These are phyloP conservation scores for Guadua angustifolia DNA, from an alignment of 176 grass and related monocot species.

Conservation along the genomic window DNA sequence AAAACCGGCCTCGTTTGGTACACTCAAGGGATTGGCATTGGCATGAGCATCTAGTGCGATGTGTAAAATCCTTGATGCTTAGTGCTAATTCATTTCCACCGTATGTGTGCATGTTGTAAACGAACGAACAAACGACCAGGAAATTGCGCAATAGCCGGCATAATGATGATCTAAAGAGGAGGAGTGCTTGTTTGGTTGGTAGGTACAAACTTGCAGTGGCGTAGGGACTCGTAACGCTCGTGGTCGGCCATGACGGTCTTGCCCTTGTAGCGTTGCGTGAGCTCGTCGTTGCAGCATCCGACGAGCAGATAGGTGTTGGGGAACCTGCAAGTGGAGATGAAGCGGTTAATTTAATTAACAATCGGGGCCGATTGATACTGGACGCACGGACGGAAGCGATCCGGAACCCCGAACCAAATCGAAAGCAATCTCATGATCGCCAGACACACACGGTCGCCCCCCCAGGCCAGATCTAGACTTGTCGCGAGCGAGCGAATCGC, in stretches of 20 bases:
- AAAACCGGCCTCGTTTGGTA: background rate
- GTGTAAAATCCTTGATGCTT: background rate
- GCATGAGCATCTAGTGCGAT: background rate
- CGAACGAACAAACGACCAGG: background rate
- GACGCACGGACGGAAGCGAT: background rate
- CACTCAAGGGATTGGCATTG: background rate
- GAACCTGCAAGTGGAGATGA: slow-evolving; percentile 53
- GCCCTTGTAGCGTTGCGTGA: slow-evolving; percentile 82
- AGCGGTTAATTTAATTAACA: background rate
- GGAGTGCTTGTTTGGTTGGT: background rate
- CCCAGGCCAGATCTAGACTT: background rate
- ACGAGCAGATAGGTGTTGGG: slow-evolving; percentile 93
- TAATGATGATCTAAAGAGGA: background rate
- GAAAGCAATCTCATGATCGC: background rate
- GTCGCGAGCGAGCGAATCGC: background rate
- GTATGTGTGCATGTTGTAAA: background rate
- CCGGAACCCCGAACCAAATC: too few species aligned
- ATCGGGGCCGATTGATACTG: background rate
- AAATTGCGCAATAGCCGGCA: too few species aligned
- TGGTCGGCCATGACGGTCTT: slow-evolving; percentile 96
- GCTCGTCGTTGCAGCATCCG: slow-evolving; percentile 90
- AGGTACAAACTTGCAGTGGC: slow-evolving; percentile 83
- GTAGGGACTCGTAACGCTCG: slow-evolving; percentile 92
- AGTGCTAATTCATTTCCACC: background rate
- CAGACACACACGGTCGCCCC: background rate